Conservation (phyloP, 2,329 filamentous ascomycete species). For the Gnomoniopsis sp. region DNA sequence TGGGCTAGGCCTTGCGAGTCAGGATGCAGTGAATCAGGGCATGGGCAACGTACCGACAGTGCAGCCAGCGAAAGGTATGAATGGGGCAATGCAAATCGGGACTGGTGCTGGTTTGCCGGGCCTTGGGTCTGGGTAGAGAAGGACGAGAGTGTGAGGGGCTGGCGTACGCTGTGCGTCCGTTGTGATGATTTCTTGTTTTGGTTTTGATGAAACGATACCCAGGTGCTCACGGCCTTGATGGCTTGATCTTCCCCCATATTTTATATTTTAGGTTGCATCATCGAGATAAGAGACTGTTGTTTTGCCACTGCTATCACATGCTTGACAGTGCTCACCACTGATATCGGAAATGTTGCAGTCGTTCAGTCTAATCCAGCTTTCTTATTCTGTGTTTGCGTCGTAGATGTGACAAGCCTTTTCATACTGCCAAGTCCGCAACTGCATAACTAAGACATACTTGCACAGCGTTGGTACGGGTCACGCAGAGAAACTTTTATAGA, state of each 20-base stretch:
- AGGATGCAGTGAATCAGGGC: constrained; percentile 23
- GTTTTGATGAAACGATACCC: neutral
- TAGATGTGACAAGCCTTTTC: no score
- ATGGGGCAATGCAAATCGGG: constrained; percentile 8
- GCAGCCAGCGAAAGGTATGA: neutral
- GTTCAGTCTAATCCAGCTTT: no score
- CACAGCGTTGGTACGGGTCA: no score
- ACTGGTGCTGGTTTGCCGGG: constrained; percentile 1
- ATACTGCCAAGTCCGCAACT: no score
- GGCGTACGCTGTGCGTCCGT: neutral
- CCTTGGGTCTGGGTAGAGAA: neutral
- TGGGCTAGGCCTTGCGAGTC: constrained; percentile 22
- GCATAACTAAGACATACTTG: no score
- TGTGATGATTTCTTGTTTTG: neutral
- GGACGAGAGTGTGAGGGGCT: neutral
- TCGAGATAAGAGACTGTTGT: neutral
- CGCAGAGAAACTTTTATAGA: no score
- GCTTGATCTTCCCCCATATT: neutral
- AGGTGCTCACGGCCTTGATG: neutral
- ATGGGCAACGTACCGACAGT: constrained; percentile 19
- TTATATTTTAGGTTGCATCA: neutral
- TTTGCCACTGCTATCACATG: no score
- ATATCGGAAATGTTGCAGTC: no score
- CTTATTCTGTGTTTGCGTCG: no score
- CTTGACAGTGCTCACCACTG: no score